These are phyloP conservation scores for Alternaria novae-zelandiae DNA, from an alignment of 2,329 filamentous ascomycete species.

Conservation along the genomic window DNA sequence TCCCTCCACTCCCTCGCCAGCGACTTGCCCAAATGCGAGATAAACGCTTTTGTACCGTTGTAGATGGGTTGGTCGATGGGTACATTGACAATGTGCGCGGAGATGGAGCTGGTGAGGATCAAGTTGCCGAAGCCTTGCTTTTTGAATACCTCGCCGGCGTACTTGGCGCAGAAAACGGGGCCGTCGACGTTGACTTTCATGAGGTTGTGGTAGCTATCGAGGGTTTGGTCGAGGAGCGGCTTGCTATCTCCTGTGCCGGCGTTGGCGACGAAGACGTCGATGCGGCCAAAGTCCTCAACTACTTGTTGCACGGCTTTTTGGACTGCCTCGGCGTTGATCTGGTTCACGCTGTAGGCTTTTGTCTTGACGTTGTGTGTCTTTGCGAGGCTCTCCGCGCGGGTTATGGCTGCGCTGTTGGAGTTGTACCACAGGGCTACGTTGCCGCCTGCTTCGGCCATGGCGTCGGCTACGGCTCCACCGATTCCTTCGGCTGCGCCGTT, in stretches of 20 bases:
- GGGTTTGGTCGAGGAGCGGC: conserved; percentile 61
- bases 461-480: conserved; percentile 52
- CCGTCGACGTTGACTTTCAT: conserved; percentile 75
- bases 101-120: conserved; percentile 72
- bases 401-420: conserved; percentile 60
- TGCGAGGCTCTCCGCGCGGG: conserved; percentile 64
- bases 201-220: conserved; percentile 69
- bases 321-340: conserved; percentile 59
- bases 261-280: conserved; percentile 71
- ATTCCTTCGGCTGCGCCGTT: conserved; percentile 62
- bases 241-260: conserved; percentile 66
- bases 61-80: conserved; percentile 65
- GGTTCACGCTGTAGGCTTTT: conserved; percentile 69
- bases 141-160: conserved; percentile 51
- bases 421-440: conserved; percentile 56
- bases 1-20: conserved; percentile 72
- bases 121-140: conserved; percentile 60
- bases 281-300: conserved; percentile 70
- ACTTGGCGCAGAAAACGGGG: conserved; percentile 53
- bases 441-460: conserved; percentile 51
- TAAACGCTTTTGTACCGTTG: conserved; percentile 64
- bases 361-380: conserved; percentile 64
- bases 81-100: conserved; percentile 80
- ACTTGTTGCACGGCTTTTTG: conserved; percentile 66
- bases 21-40: conserved; percentile 66